Evolutionary conservation across 2,329 filamentous ascomycete genomes (phyloP).

Genomic region (Calonectria pseudoturangicola): DNA sequence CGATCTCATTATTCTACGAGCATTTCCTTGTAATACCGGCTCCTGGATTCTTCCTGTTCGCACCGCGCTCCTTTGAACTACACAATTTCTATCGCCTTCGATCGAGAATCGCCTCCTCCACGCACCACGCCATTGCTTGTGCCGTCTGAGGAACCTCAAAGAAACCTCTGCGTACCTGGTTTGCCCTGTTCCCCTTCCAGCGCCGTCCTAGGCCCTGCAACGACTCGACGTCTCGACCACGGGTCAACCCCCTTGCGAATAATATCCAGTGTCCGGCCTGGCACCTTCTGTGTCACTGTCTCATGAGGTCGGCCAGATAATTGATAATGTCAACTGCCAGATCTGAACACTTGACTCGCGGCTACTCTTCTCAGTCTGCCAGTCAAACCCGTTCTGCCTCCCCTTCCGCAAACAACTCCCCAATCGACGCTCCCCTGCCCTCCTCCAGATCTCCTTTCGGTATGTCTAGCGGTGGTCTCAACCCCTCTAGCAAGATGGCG

Average conservation of each 20-base stretch:
- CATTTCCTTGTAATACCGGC: constrained; percentile 61
- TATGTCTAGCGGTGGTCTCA: constrained; percentile 76
- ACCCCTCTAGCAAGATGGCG: constrained; percentile 75
- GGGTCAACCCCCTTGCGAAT: constrained; percentile 45
- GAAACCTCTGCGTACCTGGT: constrained; percentile 30
- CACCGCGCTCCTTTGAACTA: constrained; percentile 54
- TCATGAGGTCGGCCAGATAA: constrained; percentile 77
- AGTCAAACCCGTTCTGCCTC: constrained; percentile 84
- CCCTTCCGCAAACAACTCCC: constrained; percentile 87
- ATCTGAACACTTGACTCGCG: constrained; percentile 90
- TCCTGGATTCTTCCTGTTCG: constrained; percentile 55
- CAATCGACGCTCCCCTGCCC: constrained; percentile 82
- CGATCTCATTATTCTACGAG: constrained; percentile 52
- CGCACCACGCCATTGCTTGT: constrained; percentile 44
- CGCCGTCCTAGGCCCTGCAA: constrained; percentile 21
- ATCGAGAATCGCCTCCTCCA: constrained; percentile 43
- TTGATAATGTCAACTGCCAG: constrained; percentile 95
- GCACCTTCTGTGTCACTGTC: constrained; percentile 53
- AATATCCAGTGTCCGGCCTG: constrained; percentile 54
- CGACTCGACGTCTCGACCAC: constrained; percentile 38
- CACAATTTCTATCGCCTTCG: constrained; percentile 50
- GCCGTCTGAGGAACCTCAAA: constrained; percentile 19
- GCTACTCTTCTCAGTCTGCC: constrained; percentile 83
- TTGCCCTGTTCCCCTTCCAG: constrained; percentile 23
- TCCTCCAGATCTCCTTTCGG: constrained; percentile 83